phyloP scores from a whole-genome alignment of 371 early-diverging fungal species.

The Rhizopus arrhizus region DNA sequence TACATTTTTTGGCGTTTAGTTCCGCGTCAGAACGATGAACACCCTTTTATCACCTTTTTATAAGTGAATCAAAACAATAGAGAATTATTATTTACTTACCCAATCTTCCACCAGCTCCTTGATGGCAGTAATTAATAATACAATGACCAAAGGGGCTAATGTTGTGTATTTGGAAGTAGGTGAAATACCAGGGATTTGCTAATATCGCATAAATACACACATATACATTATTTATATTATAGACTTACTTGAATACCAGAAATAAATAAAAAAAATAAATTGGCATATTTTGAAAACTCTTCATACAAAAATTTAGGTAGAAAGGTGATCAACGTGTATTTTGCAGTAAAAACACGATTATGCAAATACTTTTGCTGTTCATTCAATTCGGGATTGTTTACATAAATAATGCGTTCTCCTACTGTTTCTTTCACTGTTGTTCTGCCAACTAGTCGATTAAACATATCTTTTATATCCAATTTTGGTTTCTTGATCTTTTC shows the following conservation, averaged over 20 bases:
- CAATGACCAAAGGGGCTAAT: slow-evolving; percentile 87
- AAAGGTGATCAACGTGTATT: slow-evolving; percentile 89
- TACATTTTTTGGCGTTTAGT: slow-evolving; percentile 71
- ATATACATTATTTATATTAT: slow-evolving; percentile 19
- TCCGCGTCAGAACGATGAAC: slow-evolving; percentile 79
- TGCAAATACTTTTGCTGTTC: slow-evolving; percentile 75
- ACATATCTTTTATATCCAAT: slow-evolving; percentile 18
- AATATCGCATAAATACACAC: slow-evolving; percentile 8
- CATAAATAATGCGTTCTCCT: slow-evolving; percentile 76
- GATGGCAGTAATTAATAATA: slow-evolving; percentile 89
- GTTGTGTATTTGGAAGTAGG: slow-evolving; percentile 90
- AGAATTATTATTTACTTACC: slow-evolving; percentile 44
- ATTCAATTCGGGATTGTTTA: slow-evolving; percentile 82
- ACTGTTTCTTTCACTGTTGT: slow-evolving; percentile 37
- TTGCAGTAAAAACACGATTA: slow-evolving; percentile 86
- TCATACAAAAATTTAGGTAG: slow-evolving; percentile 90
- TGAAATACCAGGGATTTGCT: slow-evolving; percentile 85
- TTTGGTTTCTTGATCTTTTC: slow-evolving; percentile 13
- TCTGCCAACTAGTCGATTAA: slow-evolving; percentile 28
- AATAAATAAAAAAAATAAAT: slow-evolving; percentile 93
- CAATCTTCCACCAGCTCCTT: slow-evolving; percentile 97
- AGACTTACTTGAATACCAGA: slow-evolving; percentile 77
- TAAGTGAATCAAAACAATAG: slow-evolving; percentile 2
- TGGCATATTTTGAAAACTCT: slow-evolving; percentile 94
- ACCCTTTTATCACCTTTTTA: slow-evolving; percentile 52